Evolutionary conservation across 305 asterid genomes (phyloP).

Genomic region (Fraxinus greggii): DNA sequence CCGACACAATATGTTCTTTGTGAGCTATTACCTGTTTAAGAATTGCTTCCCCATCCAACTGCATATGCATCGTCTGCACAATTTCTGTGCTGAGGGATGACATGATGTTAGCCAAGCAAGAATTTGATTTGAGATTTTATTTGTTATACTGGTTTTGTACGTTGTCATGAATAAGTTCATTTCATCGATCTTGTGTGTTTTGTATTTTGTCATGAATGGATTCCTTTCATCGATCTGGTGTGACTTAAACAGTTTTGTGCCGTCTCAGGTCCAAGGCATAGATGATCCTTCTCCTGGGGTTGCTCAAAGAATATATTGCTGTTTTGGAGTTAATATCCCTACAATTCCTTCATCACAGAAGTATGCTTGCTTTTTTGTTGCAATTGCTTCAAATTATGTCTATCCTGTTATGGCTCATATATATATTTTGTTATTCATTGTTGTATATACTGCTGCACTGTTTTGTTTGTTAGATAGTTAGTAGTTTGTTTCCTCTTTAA

Average conservation of each 20-base stretch:
- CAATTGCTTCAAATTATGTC: conserved; percentile 18
- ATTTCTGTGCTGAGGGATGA: conserved; percentile 4
- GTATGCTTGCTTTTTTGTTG: conserved; percentile 36
- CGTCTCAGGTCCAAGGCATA: conserved; percentile 59
- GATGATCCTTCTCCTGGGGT: conserved; percentile 54
- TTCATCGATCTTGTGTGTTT: background rate
- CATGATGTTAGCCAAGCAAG: background rate
- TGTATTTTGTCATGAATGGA: background rate
- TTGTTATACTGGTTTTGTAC: conserved; percentile 6
- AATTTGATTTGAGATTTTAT: background rate
- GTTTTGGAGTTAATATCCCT: conserved; percentile 71
- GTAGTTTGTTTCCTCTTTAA: conserved; percentile 17
- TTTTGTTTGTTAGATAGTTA: conserved; percentile 14
- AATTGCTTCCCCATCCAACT: background rate
- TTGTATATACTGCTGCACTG: conserved; percentile 13
- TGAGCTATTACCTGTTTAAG: background rate
- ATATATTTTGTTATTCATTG: conserved; percentile 7
- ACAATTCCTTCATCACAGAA: conserved; percentile 73
- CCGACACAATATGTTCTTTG: background rate
- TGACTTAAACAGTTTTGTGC: conserved; percentile 9
- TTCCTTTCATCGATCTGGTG: background rate
- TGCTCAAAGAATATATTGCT: conserved; percentile 59
- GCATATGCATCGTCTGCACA: background rate
- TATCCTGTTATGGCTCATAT: conserved; percentile 18
- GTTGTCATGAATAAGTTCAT: conserved; percentile 5